Percentiles rank a stretch among this genome's conserved stretches.
Conservation (phyloP, 2,329 filamentous ascomycete species). For the Byssothecium circinans region DNA sequence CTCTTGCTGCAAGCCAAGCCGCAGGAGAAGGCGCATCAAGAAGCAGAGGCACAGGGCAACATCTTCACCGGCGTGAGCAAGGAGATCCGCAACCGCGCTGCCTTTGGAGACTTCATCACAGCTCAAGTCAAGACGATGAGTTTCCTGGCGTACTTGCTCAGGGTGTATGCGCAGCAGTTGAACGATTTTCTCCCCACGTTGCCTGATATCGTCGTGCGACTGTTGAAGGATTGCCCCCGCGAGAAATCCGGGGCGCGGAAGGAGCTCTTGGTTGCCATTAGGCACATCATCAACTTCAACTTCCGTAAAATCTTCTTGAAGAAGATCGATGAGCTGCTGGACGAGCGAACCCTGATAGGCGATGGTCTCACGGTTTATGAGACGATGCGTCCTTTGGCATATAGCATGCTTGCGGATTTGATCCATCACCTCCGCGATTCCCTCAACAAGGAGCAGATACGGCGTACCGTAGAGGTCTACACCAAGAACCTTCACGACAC, state of each 20-base stretch:
- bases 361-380: slow-evolving; percentile 97
- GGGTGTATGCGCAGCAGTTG: slow-evolving; percentile 84
- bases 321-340: slow-evolving; percentile 92
- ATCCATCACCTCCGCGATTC: slow-evolving; percentile 95
- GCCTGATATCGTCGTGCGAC: slow-evolving; percentile 84
- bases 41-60: slow-evolving; percentile 75
- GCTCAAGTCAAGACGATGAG: slow-evolving; percentile 99
- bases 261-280: slow-evolving; percentile 91
- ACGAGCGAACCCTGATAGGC: slow-evolving; percentile 91
- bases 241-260: slow-evolving; percentile 94
- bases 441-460: slow-evolving; percentile 86
- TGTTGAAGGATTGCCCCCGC: slow-evolving; percentile 89
- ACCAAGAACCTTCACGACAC: slow-evolving; percentile 94
- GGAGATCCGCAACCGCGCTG: slow-evolving; percentile 87
- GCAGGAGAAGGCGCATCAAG: slow-evolving; percentile 86
- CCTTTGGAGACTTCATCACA: slow-evolving; percentile 96
- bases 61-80: slow-evolving; percentile 93
- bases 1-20: slow-evolving; percentile 86
- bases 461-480: slow-evolving; percentile 94
- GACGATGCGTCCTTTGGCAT: slow-evolving; percentile 91
- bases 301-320: slow-evolving; percentile 92
- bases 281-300: slow-evolving; percentile 99
- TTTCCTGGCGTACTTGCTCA: slow-evolving; percentile 88
- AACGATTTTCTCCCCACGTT: slow-evolving; percentile 84
- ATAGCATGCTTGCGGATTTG: slow-evolving; percentile 96